Base-by-base conservation (phyloP, 2,329 filamentous ascomycete genomes). In the Ceratocystis smalleyi region DNA sequence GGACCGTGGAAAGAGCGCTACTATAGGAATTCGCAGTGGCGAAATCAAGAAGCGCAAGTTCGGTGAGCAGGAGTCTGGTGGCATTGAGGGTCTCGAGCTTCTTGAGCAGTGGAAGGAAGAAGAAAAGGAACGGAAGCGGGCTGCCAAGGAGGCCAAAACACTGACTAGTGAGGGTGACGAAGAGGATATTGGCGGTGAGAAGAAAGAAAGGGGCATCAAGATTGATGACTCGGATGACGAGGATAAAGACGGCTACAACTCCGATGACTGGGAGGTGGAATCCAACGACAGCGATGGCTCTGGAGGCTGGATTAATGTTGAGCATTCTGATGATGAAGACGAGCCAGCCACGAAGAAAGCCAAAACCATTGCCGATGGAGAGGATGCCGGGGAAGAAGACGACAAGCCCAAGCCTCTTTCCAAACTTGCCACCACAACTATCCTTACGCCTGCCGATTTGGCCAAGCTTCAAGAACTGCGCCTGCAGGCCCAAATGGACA, bases 361-460 rank as follows among this genome's bases (percentile, higher is more conserved):
- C 59, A 76, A 74, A 68, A 73, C 69, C 65, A 59, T 47, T 43
- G 64, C 63, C n/a, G 55, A 62, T 4, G 57, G 32, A 2, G 65
- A 64, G 7, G 35, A 22, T 43, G 43, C 59, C 22, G 45, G n/a
- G 5, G 54, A 57, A 8, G 60, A 51, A 19, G 72, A 72, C 2
- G 68, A 73, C 5, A 76, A 79, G 66, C 69, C 77, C 5, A 72
- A 77, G 64, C 76, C 78, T 67, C 81, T 84, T 68, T 84, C 86
- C 12, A 90, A 85, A 70, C 83, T 96, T 54, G 91, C 91, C n/a
- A 96, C 89, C 0, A 95, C 89, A 1, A 87, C 89, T 60, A 95
- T 99, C 68, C 85, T 99, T 67, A 99, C 94, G 0, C 94, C 94
- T 0, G 94, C 94, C 12, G 94, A 99, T 74, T 82, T 97, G n/a